These are phyloP conservation scores for Dactylellina sp. DNA, from an alignment of 2,329 filamentous ascomycete genomes.

Conservation along the genomic window DNA sequence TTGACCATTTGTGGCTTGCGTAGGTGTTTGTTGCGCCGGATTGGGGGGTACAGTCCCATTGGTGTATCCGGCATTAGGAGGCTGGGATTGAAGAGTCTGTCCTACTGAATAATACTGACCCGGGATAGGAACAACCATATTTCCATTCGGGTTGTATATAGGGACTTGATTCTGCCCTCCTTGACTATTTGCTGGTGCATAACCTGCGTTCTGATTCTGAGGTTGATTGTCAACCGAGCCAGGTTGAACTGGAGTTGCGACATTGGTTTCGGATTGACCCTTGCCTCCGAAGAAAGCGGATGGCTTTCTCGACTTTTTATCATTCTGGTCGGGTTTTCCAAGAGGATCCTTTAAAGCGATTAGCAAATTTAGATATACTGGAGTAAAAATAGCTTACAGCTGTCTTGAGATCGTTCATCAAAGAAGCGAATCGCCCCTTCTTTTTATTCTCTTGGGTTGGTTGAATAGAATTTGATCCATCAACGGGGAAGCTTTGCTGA, in stretches of 20 bases:
- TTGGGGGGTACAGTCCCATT: slow-evolving; percentile 28
- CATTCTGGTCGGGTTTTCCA: slow-evolving; percentile 7
- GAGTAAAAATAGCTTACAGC: slow-evolving; percentile 16
- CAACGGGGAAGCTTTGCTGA: slow-evolving; percentile 40
- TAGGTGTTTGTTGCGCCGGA: slow-evolving; percentile 9
- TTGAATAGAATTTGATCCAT: slow-evolving; percentile 44
- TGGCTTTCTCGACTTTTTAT: slow-evolving; percentile 36
- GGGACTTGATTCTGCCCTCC: slow-evolving; percentile 23
- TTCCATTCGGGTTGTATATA: slow-evolving; percentile 33
- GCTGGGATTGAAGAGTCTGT: slow-evolving; percentile 27
- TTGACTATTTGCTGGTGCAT: slow-evolving; percentile 24
- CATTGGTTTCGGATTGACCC: slow-evolving; percentile 14
- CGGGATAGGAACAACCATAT: slow-evolving; percentile 44
- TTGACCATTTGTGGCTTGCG: slow-evolving; percentile 11
- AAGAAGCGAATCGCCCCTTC: slow-evolving; percentile 39
- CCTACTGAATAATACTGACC: slow-evolving; percentile 40
- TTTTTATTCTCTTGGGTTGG: slow-evolving; percentile 40
- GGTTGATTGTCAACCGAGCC: slow-evolving; percentile 16
- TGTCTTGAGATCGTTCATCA: slow-evolving; percentile 47
- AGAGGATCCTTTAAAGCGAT: slow-evolving; percentile 15
- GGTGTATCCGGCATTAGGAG: slow-evolving; percentile 9
- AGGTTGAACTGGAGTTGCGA: slow-evolving; percentile 2
- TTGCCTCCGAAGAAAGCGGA: slow-evolving; percentile 34
- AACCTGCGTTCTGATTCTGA: slow-evolving; percentile 13
- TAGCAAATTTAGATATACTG: not conserved